These are phyloP conservation scores for Vanderwaltozyma verrucispora DNA, from an alignment of 805 yeast genomes.

Conservation along the genomic window DNA sequence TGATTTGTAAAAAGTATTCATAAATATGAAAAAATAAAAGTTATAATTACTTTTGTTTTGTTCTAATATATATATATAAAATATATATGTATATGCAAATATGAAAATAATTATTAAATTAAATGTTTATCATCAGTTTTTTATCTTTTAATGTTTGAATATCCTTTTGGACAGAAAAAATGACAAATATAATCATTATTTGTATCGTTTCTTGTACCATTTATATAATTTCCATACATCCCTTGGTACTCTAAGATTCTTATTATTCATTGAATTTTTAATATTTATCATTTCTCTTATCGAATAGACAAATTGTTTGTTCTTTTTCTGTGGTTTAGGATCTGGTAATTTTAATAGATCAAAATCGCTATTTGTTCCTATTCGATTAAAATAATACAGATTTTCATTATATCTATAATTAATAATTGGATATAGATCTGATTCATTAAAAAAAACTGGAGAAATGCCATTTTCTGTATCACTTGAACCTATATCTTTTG, in stretches of 20 bases:
- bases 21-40: too few relatives aligned
- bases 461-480: constrained; percentile 1
- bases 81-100: too few relatives aligned
- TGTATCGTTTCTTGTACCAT: background rate
- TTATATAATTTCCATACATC: background rate
- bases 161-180: too few relatives aligned
- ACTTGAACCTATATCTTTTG: background rate
- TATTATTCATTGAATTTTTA: background rate
- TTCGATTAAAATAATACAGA: constrained; percentile 1
- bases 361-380: background rate
- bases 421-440: constrained; percentile 3
- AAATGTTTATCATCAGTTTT: too few relatives aligned
- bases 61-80: too few relatives aligned
- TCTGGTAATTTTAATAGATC: background rate
- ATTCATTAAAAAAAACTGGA: constrained; percentile 1
- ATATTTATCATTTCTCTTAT: background rate
- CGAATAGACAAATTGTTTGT: background rate
- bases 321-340: too few relatives aligned
- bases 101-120: too few relatives aligned
- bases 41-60: too few relatives aligned
- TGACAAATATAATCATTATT: too few relatives aligned
- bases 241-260: background rate
- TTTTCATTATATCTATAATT: constrained; percentile 1
- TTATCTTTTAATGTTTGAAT: too few relatives aligned
- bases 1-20: too few relatives aligned